phyloP scores from a whole-genome alignment of 148 eudicot genomes.

The Arctostaphylos glauca region DNA sequence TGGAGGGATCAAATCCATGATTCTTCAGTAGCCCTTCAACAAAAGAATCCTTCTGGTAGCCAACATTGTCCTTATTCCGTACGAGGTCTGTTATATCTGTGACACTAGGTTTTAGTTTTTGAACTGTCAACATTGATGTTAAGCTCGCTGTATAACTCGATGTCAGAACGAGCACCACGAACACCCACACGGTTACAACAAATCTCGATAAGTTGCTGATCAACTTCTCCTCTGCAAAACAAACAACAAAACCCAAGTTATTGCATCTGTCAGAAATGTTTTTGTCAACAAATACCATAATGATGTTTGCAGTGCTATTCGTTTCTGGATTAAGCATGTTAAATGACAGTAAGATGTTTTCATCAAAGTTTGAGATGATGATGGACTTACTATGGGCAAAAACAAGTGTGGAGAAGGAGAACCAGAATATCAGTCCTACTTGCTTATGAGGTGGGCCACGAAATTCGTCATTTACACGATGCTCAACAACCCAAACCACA shows the following conservation, averaged over 20 bases:
- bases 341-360: neutral
- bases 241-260: neutral
- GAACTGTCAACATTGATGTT: conserved; percentile 55
- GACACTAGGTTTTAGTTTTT: conserved; percentile 45
- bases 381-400: conserved; percentile 65
- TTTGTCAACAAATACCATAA: neutral
- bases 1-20: conserved; percentile 16
- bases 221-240: conserved; percentile 43
- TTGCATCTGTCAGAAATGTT: neutral
- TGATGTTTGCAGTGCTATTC: neutral
- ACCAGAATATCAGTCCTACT: conserved; percentile 63
- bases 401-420: conserved; percentile 66
- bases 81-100: conserved; percentile 39
- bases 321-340: too few relatives aligned
- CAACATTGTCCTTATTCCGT: conserved; percentile 35
- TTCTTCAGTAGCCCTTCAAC: conserved; percentile 23
- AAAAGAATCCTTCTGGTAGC: conserved; percentile 42
- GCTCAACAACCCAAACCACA: conserved; percentile 74
- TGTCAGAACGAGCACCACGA: conserved; percentile 54
- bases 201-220: conserved; percentile 54
- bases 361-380: too few relatives aligned
- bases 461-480: conserved; percentile 55
- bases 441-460: conserved; percentile 57
- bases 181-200: conserved; percentile 64
- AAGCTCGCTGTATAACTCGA: conserved; percentile 66